These are phyloP conservation scores for Coemansia sp. DNA, from an alignment of 192 early-diverging fungal genomes.

Conservation along the genomic window DNA sequence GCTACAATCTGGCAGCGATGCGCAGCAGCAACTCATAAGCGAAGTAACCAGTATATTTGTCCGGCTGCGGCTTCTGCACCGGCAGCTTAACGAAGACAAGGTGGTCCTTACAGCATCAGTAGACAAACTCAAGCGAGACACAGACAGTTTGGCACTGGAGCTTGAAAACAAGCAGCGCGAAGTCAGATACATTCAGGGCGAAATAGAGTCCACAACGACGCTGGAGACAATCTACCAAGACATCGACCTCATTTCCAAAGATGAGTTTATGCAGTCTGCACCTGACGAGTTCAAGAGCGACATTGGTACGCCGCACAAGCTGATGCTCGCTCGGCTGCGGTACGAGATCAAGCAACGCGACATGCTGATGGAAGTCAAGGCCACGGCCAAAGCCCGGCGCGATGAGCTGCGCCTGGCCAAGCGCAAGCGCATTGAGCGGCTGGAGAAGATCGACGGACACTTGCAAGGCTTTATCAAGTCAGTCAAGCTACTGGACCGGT, in stretches of 20 bases:
- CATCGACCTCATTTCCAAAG: slow-evolving; percentile 37
- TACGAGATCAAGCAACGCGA: slow-evolving; percentile 50
- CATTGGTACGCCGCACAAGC: slow-evolving; percentile 36
- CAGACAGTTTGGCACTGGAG: slow-evolving; percentile 34
- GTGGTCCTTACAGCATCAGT: slow-evolving; percentile 22
- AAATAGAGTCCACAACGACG: slow-evolving; percentile 40
- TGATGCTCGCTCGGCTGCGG: slow-evolving; percentile 50
- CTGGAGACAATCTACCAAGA: slow-evolving; percentile 53
- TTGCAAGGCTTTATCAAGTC: slow-evolving; percentile 44
- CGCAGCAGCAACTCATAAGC: slow-evolving; percentile 19
- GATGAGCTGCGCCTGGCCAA: slow-evolving; percentile 40
- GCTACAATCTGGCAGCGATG: slow-evolving; percentile 3
- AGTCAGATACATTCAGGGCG: slow-evolving; percentile 33
- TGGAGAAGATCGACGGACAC: slow-evolving; percentile 42
- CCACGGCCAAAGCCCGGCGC: slow-evolving; percentile 18
- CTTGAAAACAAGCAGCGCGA: slow-evolving; percentile 43
- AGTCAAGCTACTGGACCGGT: slow-evolving; percentile 21
- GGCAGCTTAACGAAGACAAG: slow-evolving; percentile 38
- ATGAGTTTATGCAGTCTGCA: slow-evolving; percentile 32
- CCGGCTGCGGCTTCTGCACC: slow-evolving; percentile 35
- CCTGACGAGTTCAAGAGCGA: slow-evolving; percentile 32
- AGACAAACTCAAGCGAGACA: slow-evolving; percentile 27
- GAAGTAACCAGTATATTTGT: slow-evolving; percentile 37
- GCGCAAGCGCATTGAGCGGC: slow-evolving; percentile 39
- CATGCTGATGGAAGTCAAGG: slow-evolving; percentile 22